These are phyloP conservation scores for Pichia gijzeniarum DNA, from an alignment of 805 yeast genomes.

Conservation along the genomic window DNA sequence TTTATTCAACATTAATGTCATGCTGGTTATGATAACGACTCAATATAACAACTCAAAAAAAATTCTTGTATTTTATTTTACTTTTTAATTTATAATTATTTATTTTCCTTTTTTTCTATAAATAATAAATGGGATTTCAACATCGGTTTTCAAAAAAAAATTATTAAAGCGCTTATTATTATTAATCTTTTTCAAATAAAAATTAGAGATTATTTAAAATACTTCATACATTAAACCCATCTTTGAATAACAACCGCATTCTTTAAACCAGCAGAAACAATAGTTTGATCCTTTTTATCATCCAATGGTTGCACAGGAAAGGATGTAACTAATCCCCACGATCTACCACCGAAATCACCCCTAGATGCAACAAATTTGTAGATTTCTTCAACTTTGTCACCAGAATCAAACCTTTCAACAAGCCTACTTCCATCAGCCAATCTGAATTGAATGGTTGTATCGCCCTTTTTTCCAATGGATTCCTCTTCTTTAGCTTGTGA, in stretches of 20 bases:
- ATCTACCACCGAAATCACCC: slow-evolving; percentile 36
- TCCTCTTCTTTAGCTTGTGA: slow-evolving; percentile 6
- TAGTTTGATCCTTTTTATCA: slow-evolving; percentile 47
- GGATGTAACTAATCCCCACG: slow-evolving; percentile 65
- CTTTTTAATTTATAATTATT: slow-evolving; percentile 11
- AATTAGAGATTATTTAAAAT: background rate
- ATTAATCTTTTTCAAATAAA: background rate
- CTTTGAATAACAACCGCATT: slow-evolving; percentile 89
- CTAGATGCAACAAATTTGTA: slow-evolving; percentile 60
- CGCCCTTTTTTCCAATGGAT: slow-evolving; percentile 26
- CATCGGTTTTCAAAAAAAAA: slow-evolving; percentile 34
- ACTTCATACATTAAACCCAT: slow-evolving; percentile 44
- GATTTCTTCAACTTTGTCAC: slow-evolving; percentile 57
- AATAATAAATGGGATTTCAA: slow-evolving; percentile 39
- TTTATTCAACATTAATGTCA: slow-evolving; percentile 36
- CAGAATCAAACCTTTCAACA: slow-evolving; percentile 55
- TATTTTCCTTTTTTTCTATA: slow-evolving; percentile 14
- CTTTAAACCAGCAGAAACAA: slow-evolving; percentile 68
- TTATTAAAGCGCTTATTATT: background rate
- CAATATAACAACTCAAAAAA: slow-evolving; percentile 5
- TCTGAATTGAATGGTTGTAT: slow-evolving; percentile 72
- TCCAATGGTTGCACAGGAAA: slow-evolving; percentile 76
- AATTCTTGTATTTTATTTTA: slow-evolving; percentile 14
- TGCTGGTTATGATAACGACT: slow-evolving; percentile 18
- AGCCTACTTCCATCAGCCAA: slow-evolving; percentile 74